Percentiles rank a stretch among this genome's conserved stretches.
Evolutionary conservation across 768 basidiomycete species (phyloP).

Genomic region (Trametes elegans): DNA sequence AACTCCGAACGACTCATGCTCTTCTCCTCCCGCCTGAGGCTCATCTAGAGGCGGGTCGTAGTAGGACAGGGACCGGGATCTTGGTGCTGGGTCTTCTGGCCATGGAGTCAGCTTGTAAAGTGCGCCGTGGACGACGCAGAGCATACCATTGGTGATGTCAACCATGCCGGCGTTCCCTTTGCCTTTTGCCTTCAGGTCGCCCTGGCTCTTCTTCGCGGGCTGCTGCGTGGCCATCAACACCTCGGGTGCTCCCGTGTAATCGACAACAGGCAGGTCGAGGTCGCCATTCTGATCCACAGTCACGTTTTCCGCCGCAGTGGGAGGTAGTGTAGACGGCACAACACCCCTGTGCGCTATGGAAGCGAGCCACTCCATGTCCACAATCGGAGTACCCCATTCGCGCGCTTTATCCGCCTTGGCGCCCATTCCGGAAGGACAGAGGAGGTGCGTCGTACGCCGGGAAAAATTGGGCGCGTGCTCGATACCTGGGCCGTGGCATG

Average conservation of each 20-base stretch:
- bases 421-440: slow-evolving; percentile 71
- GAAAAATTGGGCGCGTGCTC: slow-evolving; percentile 57
- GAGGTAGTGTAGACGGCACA: slow-evolving; percentile 36
- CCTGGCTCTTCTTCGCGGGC: not conserved
- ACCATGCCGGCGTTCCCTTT: slow-evolving; percentile 28
- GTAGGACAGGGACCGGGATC: slow-evolving; percentile 9
- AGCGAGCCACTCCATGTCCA: slow-evolving; percentile 69
- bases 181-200: slow-evolving; percentile 35
- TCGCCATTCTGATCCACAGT: not conserved
- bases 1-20: slow-evolving; percentile 10
- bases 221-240: slow-evolving; percentile 9
- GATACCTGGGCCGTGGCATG: slow-evolving; percentile 41
- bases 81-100: not conserved
- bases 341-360: slow-evolving; percentile 52
- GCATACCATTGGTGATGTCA: slow-evolving; percentile 48
- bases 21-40: not conserved
- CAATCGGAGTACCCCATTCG: slow-evolving; percentile 77
- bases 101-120: not conserved
- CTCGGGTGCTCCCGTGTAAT: not conserved
- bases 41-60: slow-evolving; percentile 2
- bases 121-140: not conserved
- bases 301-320: not conserved
- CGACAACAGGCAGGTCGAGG: not conserved
- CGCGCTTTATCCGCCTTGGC: slow-evolving; percentile 75
- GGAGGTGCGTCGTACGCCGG: slow-evolving; percentile 70